Base-by-base conservation (phyloP, 2,329 filamentous ascomycete species). In the Monosporascus sp. region DNA sequence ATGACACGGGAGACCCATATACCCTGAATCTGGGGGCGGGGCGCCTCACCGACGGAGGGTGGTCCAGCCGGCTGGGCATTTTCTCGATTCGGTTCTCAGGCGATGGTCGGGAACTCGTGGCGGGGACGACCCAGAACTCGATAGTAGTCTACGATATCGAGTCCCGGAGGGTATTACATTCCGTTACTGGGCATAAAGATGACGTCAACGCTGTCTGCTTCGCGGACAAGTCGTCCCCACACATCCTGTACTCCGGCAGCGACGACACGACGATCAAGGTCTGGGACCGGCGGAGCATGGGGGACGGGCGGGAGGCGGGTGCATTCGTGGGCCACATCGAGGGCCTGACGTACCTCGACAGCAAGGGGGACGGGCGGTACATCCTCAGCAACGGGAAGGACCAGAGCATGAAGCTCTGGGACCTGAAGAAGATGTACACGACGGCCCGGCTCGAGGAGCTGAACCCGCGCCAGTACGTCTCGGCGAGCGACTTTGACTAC, bases 171-270 rank as follows among this genome's bases (percentile, higher is more conserved):
- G 83, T 89, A 0, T 79, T 95, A 34, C 83, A 97, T 52, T 82
- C 85, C 48, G 83, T 96, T 26, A 76, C 78, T 17, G 92, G 91
- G 0, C 94, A 99, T 66, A 76, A 83, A 5, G 84, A 95, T 61
- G 91, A 99, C 68, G 93, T 97, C 52, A 99, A 97, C 63, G 94
- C 94, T 5, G 94, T 99, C 1, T 97, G 92, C 70, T 97, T 96
- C 65, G 94, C 91, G 1, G 92, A 97, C 71, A 86, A 85, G 56
- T 82, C 83, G 31, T 95, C 90, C 0, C 93, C 94, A 1, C 92
- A 99, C 67, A 93, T 97, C 56, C 78, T 99, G 3, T 97, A 97
- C 72, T 97, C 92, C 0, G 94, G 94, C 20, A 96, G 91, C 0
- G 94, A 99, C 66, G 94, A 99, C 66, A 87, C 89, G 2, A 95